Evolutionary conservation across 768 basidiomycete species (phyloP), one percentile per base, ranked within the genome.

Genomic region (Panaeolus cyanescens): DNA sequence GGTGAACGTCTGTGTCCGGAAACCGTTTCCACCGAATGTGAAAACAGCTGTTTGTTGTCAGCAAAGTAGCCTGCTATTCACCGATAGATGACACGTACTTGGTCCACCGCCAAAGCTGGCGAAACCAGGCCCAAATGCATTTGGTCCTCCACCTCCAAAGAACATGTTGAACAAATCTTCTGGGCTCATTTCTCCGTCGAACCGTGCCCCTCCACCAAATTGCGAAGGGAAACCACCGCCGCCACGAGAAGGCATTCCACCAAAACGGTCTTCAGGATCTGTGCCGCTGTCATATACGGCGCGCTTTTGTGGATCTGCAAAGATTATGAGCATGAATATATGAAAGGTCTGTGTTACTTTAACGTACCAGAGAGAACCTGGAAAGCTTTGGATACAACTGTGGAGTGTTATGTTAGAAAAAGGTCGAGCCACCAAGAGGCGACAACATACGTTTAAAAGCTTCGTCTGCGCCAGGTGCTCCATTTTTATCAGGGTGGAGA

Each of bases 131-230:
- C 84, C 59, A 62, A 74, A 71, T 6, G 58, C 61, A 59, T 72
- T 77, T n/a, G 77, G 83, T 59, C 80, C 83, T 1, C 83, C 82
- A 22, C 91, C 91, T 17, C 94, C 94, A 72, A 99, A 99, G 85
- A 99, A 97, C 92, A 96, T 95, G 71, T 98, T 96, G 80, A 99
- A 99, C 59, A 99, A 72, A 61, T 98, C 96, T 75, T 98, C 96
- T 5, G 96, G 95, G 59, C 91, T 95, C 66, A 99, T 79, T 75
- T 98, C 96, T 58, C 86, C 87, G 12, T 92, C 91, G 68, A 90
- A 92, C 1, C 82, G 79, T 8, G 77, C 77, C 17, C 79, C 79
- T 6, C 81, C 78, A 25, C 78, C 77, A 60, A 88, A 90, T 50
- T 73, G 77, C 28, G 80, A 65, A 19, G 79, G 76, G 72, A 86